These are phyloP conservation scores for Blastocrithidia nonstop DNA, from an alignment of 208 protist species.

Conservation along the genomic window DNA sequence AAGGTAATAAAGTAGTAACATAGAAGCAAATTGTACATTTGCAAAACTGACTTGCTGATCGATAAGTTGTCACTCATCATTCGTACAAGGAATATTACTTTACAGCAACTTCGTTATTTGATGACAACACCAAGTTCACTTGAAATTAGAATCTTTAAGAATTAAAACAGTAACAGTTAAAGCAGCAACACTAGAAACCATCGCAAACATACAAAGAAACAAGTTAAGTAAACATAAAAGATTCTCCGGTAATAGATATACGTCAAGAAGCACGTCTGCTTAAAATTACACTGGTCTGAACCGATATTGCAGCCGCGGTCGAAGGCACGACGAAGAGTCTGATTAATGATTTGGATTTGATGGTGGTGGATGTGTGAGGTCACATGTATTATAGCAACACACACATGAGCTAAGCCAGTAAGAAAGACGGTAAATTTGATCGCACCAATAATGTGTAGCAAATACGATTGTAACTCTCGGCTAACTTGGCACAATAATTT, in stretches of 20 bases:
- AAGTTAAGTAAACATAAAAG: too few species aligned
- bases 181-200: not conserved
- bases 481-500: slow-evolving; percentile 9
- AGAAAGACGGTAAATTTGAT: too few species aligned
- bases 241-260: too few species aligned
- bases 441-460: slow-evolving; percentile 38
- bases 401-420: not conserved
- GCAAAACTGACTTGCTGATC: slow-evolving; percentile 21
- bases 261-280: slow-evolving; percentile 10
- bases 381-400: slow-evolving; percentile 23
- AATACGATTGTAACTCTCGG: slow-evolving; percentile 15
- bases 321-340: slow-evolving; percentile 37
- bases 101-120: not conserved
- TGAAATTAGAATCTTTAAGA: too few species aligned
- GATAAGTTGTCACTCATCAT: slow-evolving; percentile 13
- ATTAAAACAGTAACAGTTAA: not conserved
- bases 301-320: slow-evolving; percentile 30
- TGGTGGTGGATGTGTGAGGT: slow-evolving; percentile 33
- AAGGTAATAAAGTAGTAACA: too few species aligned
- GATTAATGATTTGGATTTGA: slow-evolving; percentile 73
- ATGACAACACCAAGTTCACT: too few species aligned
- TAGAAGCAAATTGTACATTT: not conserved
- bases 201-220: not conserved
- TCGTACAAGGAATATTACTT: slow-evolving; percentile 13
- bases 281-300: slow-evolving; percentile 71